Evolutionary conservation across 306 rosid genomes (phyloP).

Genomic region (barrel medic (Medicago truncatula)): DNA sequence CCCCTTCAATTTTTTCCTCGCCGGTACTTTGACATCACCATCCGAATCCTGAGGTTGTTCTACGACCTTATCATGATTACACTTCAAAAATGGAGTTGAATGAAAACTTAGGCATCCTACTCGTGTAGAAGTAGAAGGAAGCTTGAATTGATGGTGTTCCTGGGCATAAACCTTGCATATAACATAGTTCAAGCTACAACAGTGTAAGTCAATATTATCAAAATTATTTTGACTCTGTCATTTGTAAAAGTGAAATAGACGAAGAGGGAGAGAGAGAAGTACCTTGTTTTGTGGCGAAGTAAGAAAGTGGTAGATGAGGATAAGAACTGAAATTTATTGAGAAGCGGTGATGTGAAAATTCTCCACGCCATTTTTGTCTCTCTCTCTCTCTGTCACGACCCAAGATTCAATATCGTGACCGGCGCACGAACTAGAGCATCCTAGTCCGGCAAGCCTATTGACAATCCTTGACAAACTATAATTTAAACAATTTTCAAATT

Average conservation of each 20-base stretch:
- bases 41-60: conserved; percentile 43
- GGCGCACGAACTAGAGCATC: too few species aligned
- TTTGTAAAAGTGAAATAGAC: too few species aligned
- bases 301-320: background rate
- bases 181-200: conserved; percentile 48
- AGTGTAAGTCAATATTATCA: too few species aligned
- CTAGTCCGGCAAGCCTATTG: too few species aligned
- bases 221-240: too few species aligned
- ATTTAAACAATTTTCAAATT: too few species aligned
- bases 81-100: conserved; percentile 46
- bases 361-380: background rate
- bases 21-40: conserved; percentile 48
- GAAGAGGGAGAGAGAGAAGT: background rate
- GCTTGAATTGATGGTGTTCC: conserved; percentile 24
- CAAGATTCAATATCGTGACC: too few species aligned
- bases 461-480: too few species aligned
- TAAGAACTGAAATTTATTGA: background rate
- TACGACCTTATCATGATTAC: conserved; percentile 46
- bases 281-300: background rate
- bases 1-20: conserved; percentile 76
- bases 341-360: background rate
- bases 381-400: too few species aligned
- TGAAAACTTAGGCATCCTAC: conserved; percentile 56
- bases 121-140: conserved; percentile 12
- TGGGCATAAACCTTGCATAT: conserved; percentile 40